A percentile compares a stretch with the other conserved stretches of the same genome.
Evolutionary conservation across 129 eudicot species (phyloP).

Genomic region (Centrapalus pauciflorus): DNA sequence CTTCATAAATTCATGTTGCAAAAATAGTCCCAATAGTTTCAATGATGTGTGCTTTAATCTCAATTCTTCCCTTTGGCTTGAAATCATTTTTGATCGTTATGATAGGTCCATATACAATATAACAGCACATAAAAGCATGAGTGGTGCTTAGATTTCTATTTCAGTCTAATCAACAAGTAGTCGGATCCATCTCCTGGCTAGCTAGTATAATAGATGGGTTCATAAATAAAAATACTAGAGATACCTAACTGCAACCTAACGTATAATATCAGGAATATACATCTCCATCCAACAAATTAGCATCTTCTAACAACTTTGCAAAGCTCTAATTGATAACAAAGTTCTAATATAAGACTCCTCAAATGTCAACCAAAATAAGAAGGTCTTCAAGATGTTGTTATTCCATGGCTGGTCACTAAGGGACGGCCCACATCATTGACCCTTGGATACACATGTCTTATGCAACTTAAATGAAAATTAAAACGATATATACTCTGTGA

Average conservation of each 20-base stretch:
- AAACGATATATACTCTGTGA: not conserved
- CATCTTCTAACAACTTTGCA: not conserved
- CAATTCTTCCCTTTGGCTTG: no score
- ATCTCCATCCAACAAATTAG: not conserved
- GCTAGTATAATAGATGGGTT: not conserved
- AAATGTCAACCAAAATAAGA: not conserved
- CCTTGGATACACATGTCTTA: not conserved
- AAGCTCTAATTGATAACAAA: not conserved
- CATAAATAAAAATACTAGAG: not conserved
- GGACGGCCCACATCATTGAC: not conserved
- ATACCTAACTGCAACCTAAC: not conserved
- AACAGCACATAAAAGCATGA: no score
- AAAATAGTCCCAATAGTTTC: no score
- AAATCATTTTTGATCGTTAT: no score
- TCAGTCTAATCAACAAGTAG: no score
- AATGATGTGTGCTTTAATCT: no score
- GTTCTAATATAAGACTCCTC: not conserved
- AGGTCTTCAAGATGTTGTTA: conserved; percentile 7
- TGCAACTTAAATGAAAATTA: not conserved
- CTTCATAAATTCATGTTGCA: no score
- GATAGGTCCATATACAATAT: no score
- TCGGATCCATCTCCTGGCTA: conserved; percentile 5
- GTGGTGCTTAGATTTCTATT: no score
- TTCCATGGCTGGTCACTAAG: not conserved
- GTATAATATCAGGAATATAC: not conserved